Evolutionary conservation across 2,329 filamentous ascomycete genomes (phyloP).

Genomic region (Apiospora saccharicola): DNA sequence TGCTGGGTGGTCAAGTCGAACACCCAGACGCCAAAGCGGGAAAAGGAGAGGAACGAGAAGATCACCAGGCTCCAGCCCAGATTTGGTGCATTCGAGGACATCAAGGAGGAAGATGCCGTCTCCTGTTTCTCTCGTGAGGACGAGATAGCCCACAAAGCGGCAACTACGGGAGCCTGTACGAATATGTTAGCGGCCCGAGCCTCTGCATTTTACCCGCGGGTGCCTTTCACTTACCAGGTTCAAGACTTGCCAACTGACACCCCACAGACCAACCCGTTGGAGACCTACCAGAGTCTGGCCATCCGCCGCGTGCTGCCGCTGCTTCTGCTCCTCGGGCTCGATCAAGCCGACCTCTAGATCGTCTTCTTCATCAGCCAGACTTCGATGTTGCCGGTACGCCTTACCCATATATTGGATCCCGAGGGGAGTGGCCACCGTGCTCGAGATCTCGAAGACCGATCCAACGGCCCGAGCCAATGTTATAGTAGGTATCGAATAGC

Average conservation of each 20-base stretch:
- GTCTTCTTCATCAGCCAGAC: conserved; percentile 36
- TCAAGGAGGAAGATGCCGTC: neutral
- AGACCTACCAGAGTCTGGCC: conserved; percentile 41
- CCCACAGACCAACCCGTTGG: conserved; percentile 51
- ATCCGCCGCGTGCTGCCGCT: conserved; percentile 26
- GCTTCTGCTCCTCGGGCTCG: neutral
- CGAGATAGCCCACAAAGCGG: conserved; percentile 43
- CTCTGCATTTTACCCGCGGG: neutral
- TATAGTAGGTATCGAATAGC: conserved; percentile 55
- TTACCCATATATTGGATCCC: conserved; percentile 51
- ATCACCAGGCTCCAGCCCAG: conserved; percentile 43
- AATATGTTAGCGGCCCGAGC: neutral
- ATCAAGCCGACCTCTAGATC: conserved; percentile 32
- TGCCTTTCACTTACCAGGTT: conserved; percentile 43
- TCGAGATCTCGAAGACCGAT: conserved; percentile 55
- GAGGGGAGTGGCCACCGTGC: conserved; percentile 52
- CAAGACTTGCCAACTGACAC: conserved; percentile 48
- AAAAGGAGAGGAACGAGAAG: conserved; percentile 50
- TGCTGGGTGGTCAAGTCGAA: conserved; percentile 47
- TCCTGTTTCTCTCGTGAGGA: conserved; percentile 29
- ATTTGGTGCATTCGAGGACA: conserved; percentile 27
- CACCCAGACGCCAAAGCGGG: conserved; percentile 52
- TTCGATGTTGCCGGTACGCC: conserved; percentile 31
- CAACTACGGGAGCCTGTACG: conserved; percentile 41
- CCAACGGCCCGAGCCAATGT: conserved; percentile 55